Evolutionary conservation across 345 rosid species (phyloP).

Genomic region (Hypericum androsaemum): DNA sequence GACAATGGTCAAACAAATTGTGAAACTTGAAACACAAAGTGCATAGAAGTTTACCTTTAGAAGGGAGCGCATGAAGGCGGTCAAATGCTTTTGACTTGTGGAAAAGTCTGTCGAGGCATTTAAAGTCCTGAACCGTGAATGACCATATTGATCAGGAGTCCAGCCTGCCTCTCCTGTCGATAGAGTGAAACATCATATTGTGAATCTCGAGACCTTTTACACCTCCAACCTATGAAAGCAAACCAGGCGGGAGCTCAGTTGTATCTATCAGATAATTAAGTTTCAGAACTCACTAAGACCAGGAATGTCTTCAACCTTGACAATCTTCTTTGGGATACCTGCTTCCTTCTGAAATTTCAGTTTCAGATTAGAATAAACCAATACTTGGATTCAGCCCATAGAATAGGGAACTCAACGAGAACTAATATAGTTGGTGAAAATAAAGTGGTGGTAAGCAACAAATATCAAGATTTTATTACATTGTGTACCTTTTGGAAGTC

Average conservation of each 20-base stretch:
- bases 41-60: slow-evolving; percentile 48
- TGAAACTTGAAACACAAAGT: slow-evolving; percentile 5
- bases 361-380: slow-evolving; percentile 13
- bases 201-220: neutral
- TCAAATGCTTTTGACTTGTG: slow-evolving; percentile 66
- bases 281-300: slow-evolving; percentile 74
- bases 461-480: neutral
- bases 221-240: neutral
- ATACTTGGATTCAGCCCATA: slow-evolving; percentile 1
- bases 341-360: slow-evolving; percentile 67
- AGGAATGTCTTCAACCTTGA: slow-evolving; percentile 82
- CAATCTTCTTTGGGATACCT: slow-evolving; percentile 55
- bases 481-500: slow-evolving; percentile 73
- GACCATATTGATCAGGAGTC: slow-evolving; percentile 97
- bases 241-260: neutral
- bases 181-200: slow-evolving; percentile 8
- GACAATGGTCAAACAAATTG: no score
- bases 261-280: neutral
- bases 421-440: neutral
- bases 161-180: slow-evolving; percentile 88
- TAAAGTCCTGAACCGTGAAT: slow-evolving; percentile 62
- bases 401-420: neutral
- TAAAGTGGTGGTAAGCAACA: neutral
- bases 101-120: slow-evolving; percentile 40
- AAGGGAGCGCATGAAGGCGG: slow-evolving; percentile 79